Evolutionary conservation across 495 filamentous ascomycete genomes (phyloP), one percentile per base, ranked within the genome.

Genomic region (Pseudevernia furfuracea): DNA sequence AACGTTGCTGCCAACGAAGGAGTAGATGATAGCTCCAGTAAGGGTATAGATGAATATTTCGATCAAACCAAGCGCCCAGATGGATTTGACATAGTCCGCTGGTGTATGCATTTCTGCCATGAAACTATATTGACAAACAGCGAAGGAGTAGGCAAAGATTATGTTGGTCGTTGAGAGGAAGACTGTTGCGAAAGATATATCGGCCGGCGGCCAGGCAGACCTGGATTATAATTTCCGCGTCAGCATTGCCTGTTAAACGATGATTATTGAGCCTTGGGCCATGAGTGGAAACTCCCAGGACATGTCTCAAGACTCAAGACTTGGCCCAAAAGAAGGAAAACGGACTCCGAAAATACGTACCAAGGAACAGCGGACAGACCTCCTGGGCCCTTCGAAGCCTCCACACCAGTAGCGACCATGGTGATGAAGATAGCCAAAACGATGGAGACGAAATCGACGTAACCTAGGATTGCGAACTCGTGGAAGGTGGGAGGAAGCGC

Each of bases 71-170:
- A 87, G 79, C 37, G 80, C 61, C 67, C 78, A 78, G 63, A 90
- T 77, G 1, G 87, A 79, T 68, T 84, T 84, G 57, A 76, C 74
- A 66, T 81, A 89, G 66, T 88, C 80, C 25, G 65, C 66, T 0
- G 86, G 87, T 0, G 86, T 83, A 64, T 86, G 84, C 83, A 92
- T 88, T 72, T 92, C 89, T 39, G 85, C 81, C 68, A 87, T 86
- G 72, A 92, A 87, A 25, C 78, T 80, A 77, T 91, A 89, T 80
- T 79, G 87, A 68, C 74, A 87, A 59, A 81, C 87, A 67, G 77
- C 87, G 67, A 83, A 88, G 17, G 76, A 69, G 75, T 70, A 79
- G 30, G 88, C 87, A 68, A 91, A 89, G 62, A 87, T 77, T 38
- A 91, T 83, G 69, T 89, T 85, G n/a, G 82, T 81, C 32, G 89